Evolutionary conservation across 2,329 filamentous ascomycete species (phyloP), one percentile per base, ranked within the genome.

Genomic region (Aspergillus melleus): DNA sequence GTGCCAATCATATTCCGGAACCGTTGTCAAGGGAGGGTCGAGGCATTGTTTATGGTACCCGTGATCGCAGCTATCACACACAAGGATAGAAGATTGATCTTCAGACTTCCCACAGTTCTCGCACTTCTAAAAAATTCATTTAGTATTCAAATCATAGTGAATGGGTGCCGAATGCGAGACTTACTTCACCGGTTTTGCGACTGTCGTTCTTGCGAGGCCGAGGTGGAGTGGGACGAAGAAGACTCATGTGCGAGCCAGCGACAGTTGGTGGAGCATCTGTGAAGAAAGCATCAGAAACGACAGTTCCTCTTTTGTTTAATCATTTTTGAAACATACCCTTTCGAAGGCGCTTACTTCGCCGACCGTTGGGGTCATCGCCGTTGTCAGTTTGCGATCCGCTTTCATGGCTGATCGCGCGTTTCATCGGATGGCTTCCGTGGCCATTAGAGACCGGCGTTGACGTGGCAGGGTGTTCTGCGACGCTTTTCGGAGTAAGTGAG

Each of bases 171-270:
- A 52, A 16, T 16, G 22, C 47, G 51, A 6, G 49, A 66, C 76
- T 72, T 77, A 85, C 83, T 72, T 89, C 85, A 61, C 86, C 86
- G 32, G 80, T 81, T 67, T 83, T 84, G 57, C 83, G 81, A 54
- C 81, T 79, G 39, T 81, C 81, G 62, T 83, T 83, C 51, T 83
- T 82, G 52, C 82, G 81, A 47, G 80, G 72, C 55, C 79, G 91
- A 9, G 79, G 76, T 16, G 88, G 88, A 26, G 90, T 88, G 58
- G 94, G 91, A 55, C 94, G 90, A 72, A 96, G 92, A 70, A 94
- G 86, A 62, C 91, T 95, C 92, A 98, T 98, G 78, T 98, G 92
- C 55, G 94, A 98, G 57, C 95, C 95, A 65, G 92, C 92, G 66
- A 99, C 92, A 36, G 91, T 96, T 49, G 94, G 72, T 20, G 83